Percentiles rank a stretch among this genome's conserved stretches.
These are phyloP conservation scores for Acer negundo DNA, from an alignment of 345 rosid species.

Conservation along the genomic window DNA sequence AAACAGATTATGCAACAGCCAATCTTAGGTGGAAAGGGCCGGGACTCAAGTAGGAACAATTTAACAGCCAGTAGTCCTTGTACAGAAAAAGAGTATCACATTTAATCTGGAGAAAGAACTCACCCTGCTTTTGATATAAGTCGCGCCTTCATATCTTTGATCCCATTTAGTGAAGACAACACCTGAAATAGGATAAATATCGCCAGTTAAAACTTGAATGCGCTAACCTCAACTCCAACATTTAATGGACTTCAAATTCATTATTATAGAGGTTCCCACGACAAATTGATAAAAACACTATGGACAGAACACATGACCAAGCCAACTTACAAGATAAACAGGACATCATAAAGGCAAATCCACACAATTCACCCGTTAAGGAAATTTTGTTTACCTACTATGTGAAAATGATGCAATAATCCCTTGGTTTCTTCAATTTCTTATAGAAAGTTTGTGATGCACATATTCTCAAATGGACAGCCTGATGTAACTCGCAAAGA, in stretches of 20 bases:
- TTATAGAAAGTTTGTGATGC: no score
- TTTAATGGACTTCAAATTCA: not conserved
- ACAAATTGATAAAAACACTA: not conserved
- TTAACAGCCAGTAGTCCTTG: not conserved
- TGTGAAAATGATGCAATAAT: not conserved
- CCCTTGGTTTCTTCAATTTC: not conserved
- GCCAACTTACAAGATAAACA: not conserved
- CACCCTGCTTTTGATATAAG: constrained; percentile 71
- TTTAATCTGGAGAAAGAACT: constrained; percentile 36
- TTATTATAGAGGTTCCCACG: not conserved
- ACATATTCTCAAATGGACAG: not conserved
- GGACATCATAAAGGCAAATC: not conserved
- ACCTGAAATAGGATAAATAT: constrained; percentile 51
- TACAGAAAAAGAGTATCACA: constrained; percentile 6
- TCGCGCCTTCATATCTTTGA: constrained; percentile 61
- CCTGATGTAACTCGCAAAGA: not conserved
- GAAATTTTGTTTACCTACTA: not conserved
- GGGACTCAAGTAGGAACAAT: not conserved
- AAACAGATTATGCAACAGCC: not conserved
- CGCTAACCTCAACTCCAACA: not conserved
- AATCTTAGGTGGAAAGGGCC: no score
- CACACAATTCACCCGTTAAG: not conserved
- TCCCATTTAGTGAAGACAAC: constrained; percentile 67
- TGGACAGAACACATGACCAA: not conserved
- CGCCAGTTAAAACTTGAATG: not conserved